Evolutionary conservation across 106 monocot species (phyloP).

Genomic region (Dioscorea alata): DNA sequence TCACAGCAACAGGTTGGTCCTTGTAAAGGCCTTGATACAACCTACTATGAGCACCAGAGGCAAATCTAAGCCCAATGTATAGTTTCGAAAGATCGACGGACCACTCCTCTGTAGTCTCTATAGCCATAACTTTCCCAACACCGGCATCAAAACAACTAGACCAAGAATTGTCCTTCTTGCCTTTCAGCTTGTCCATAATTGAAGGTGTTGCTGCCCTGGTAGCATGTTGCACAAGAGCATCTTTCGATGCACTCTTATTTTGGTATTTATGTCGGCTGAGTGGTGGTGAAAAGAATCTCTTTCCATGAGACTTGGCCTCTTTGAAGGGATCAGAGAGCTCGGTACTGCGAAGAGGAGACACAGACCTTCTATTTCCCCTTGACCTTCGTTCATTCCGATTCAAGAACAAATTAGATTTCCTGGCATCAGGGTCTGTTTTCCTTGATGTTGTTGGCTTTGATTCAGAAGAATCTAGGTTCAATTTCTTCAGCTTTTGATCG

Average conservation of each 20-base stretch:
- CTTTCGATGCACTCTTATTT: conserved; percentile 9
- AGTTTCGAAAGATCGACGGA: conserved; percentile 57
- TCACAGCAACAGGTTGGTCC: conserved; percentile 70
- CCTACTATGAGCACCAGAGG: conserved; percentile 79
- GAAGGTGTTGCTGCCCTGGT: neutral
- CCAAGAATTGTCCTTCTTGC: conserved; percentile 29
- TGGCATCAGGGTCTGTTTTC: neutral
- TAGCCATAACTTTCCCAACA: conserved; percentile 32
- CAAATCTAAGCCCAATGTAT: conserved; percentile 71
- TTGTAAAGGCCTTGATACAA: conserved; percentile 81
- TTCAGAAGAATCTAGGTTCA: neutral
- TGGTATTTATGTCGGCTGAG: conserved; percentile 12
- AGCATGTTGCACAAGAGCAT: neutral
- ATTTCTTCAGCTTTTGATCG: neutral
- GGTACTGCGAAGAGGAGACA: conserved; percentile 27
- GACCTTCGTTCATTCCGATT: conserved; percentile 4
- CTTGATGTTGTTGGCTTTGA: neutral
- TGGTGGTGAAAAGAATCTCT: conserved; percentile 43
- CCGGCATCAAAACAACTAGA: conserved; percentile 22
- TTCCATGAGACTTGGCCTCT: conserved; percentile 36
- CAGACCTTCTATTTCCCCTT: conserved; percentile 28
- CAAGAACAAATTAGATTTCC: neutral
- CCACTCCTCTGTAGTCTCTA: conserved; percentile 59
- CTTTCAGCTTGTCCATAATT: conserved; percentile 14
- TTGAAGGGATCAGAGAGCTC: conserved; percentile 44